Evolutionary conservation across 108 stramenopile species (phyloP), one percentile per base, ranked within the genome.

Genomic region (Skeletonema tropicum): DNA sequence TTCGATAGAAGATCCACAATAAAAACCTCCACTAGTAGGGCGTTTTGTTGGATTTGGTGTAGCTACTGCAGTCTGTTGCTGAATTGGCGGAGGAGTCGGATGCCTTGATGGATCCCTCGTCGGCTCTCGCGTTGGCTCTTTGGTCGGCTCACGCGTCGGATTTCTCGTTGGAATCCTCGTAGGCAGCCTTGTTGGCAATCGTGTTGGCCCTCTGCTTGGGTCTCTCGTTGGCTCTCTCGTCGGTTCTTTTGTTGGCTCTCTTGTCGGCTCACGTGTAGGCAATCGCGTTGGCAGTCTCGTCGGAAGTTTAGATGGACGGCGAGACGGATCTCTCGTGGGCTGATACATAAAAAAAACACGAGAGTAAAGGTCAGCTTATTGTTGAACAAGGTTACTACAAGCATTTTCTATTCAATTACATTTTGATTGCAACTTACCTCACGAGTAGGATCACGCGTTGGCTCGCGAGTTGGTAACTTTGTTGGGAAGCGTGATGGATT

Each of bases 181-280:
- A n/a, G 76, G 80, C 57, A 32, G 32, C 12, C 41, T 63, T 2
- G 72, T 73, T 57, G 72, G 61, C 14, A 72, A 70, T n/a, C 67
- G 57, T 2, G 59, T 68, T 29, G 67, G 61, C 7, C 32, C 61
- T 38, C 17, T 9, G 2, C 17, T 36, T 33, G 61, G 61, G 9
- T 62, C 61, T 17, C 61, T 33, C 61, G 61, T 36, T 19, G 81
- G 78, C 48, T 58, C 74, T 17, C 61, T 33, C 61, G 61, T 36
- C 5, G 81, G 78, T 38, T 58, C 74, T 46, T 19, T 52, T 32
- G 77, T 79, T 26, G 82, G 82, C 29, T 60, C 68, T 25, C 33
- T 60, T 15, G 82, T 77, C 2, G 82, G 82, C 29, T 64, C 48
- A 14, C 66, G 66, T 33, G 81, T 82, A 11, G 81, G 81, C 25